phyloP scores from a whole-genome alignment of 1,284 basidiomycete genomes.

The Agaricales sp. region DNA sequence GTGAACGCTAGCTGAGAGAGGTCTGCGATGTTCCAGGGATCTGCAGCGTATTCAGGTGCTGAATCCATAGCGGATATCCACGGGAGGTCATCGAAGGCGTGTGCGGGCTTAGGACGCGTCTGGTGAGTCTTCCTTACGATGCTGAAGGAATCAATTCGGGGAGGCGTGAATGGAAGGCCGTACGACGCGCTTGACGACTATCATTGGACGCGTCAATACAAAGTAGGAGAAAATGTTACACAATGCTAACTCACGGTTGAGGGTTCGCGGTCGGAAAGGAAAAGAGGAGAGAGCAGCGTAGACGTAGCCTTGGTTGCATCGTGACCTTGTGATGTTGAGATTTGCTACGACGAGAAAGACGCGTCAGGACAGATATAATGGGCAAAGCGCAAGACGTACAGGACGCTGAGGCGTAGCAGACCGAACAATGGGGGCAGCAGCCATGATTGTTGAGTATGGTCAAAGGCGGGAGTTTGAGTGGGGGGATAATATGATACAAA shows the following conservation, averaged over 20 bases:
- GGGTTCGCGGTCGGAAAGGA: neutral
- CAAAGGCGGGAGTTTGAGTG: neutral
- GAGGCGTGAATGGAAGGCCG: neutral
- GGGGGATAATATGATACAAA: constrained; percentile 1
- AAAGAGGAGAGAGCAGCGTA: neutral
- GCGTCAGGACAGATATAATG: neutral
- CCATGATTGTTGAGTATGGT: neutral
- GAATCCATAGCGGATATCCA: constrained; percentile 49
- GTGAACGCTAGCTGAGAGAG: constrained; percentile 36
- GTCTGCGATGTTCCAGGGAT: constrained; percentile 43
- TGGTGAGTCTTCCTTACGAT: neutral
- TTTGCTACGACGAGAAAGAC: neutral
- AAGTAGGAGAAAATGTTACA: neutral
- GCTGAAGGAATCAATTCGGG: neutral
- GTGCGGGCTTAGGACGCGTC: constrained; percentile 19
- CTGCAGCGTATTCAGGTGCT: constrained; percentile 23
- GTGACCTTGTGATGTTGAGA: neutral
- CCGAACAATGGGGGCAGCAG: neutral
- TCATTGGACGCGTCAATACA: neutral
- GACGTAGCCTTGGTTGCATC: too few species aligned
- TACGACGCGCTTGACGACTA: neutral
- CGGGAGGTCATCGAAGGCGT: constrained; percentile 45
- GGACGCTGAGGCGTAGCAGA: neutral
- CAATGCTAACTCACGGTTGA: neutral
- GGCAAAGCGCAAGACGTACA: neutral